phyloP scores from a whole-genome alignment of 202 grass and related monocot genomes.

The Zoysia matrella region DNA sequence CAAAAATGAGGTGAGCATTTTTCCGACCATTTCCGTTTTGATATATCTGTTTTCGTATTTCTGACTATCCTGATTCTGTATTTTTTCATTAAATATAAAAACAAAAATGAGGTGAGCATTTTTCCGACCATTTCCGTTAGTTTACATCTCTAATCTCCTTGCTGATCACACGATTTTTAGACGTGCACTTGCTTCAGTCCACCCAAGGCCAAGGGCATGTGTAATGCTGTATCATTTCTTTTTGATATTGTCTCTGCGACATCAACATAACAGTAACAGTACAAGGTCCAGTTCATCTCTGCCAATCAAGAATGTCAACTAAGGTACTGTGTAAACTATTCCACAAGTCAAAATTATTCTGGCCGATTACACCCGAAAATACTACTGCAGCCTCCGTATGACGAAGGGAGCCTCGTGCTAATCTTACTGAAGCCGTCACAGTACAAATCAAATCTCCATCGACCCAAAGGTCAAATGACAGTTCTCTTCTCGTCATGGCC shows the following conservation, averaged over 20 bases:
- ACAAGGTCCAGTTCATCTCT: not conserved
- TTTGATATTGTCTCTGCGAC: not conserved
- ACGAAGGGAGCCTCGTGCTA: slow-evolving; percentile 24
- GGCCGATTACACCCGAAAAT: slow-evolving; percentile 20
- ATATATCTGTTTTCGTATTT: no score
- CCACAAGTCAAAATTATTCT: slow-evolving; percentile 24
- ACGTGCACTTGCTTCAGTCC: not conserved
- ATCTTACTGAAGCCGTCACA: slow-evolving; percentile 8
- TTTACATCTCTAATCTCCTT: no score
- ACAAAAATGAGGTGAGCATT: no score
- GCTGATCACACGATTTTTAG: no score
- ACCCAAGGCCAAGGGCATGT: not conserved
- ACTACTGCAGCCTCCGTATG: slow-evolving; percentile 12
- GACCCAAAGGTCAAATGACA: slow-evolving; percentile 10
- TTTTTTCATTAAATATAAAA: no score
- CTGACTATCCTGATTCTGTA: no score
- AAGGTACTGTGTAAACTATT: slow-evolving; percentile 19
- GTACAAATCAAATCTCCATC: slow-evolving; percentile 23
- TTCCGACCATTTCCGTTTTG: no score
- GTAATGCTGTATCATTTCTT: not conserved
- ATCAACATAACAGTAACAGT: not conserved
- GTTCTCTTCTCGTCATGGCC: not conserved
- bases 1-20: no score
- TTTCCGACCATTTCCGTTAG: no score
- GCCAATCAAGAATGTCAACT: slow-evolving; percentile 19